Conservation (phyloP, 2,329 filamentous ascomycete genomes). For the Thelonectria olida region DNA sequence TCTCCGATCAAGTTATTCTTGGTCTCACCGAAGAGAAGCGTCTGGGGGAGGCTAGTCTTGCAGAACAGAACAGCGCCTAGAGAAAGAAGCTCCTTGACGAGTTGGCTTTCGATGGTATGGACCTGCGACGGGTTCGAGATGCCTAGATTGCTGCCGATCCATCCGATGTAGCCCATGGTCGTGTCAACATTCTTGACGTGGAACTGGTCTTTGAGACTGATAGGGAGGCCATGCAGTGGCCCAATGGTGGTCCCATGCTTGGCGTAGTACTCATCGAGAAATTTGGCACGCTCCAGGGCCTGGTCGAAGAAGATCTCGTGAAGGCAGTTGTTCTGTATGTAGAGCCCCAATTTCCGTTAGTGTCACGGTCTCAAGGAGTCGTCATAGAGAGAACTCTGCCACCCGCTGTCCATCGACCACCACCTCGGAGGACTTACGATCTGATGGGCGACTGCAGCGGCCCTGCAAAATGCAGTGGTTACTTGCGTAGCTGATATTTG, state of each 20-base stretch:
- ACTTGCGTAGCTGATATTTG: constrained; percentile 41
- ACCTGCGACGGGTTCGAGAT: not conserved
- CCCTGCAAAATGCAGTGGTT: constrained; percentile 60
- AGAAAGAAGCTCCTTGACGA: constrained; percentile 28
- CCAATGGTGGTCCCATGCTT: constrained; percentile 21
- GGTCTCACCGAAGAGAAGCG: constrained; percentile 38
- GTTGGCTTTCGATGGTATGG: constrained; percentile 29
- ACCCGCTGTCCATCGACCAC: too few species aligned
- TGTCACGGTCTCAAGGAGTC: not conserved
- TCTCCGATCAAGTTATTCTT: constrained; percentile 47
- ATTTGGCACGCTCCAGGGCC: constrained; percentile 24
- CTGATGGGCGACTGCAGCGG: constrained; percentile 63
- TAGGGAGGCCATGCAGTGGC: constrained; percentile 33
- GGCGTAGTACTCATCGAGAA: constrained; percentile 20
- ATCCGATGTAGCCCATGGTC: constrained; percentile 49
- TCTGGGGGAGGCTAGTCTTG: constrained; percentile 40
- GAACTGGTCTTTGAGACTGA: constrained; percentile 65
- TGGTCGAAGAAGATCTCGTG: constrained; percentile 33
- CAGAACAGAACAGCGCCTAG: constrained; percentile 37
- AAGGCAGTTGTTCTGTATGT: constrained; percentile 28
- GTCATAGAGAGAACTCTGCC: too few species aligned
- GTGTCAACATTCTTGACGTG: constrained; percentile 64
- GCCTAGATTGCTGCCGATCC: constrained; percentile 32
- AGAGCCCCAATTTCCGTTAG: not conserved
- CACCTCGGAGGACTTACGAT: constrained; percentile 47